Base-by-base conservation (phyloP, 306 rosid genomes). In the Prinsepia uniflora region DNA sequence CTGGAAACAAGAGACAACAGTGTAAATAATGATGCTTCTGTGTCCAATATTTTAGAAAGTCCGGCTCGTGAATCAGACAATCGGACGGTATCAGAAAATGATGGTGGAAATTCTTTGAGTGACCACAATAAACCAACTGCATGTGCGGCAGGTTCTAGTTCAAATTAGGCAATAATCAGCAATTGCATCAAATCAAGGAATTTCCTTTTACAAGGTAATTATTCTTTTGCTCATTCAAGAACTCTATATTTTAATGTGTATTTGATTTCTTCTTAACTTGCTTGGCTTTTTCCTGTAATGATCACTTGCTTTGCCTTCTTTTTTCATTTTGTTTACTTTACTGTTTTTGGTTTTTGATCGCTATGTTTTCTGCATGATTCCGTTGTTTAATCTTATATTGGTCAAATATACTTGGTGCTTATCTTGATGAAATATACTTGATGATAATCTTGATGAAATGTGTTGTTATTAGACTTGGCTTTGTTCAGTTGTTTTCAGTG, bases 71-170 rank as follows among this genome's bases (percentile, higher is more conserved):
- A 74, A 79, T 76, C 90, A 41, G 84, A 58, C 78, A 67, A 75
- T 22, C 84, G 43, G 66, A 79, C n/a, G 56, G 69, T 54, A 76
- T 40, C 92, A 45, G 90, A 83, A 63, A 48, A 79, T 54, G 80
- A 62, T 75, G 85, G 84, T 56, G 84, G 63, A 75, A 73, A 54
- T 78, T 69, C 61, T 61, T 73, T 73, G 75, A 72, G 82, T 54
- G 86, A 85, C 77, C 42, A 72, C n/a, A 79, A 76, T 65, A 67
- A 78, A 14, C 81, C 78, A 73, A 69, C 84, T 61, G 72, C 89
- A 19, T 78, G 88, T 59, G 81, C 91, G 57, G 81, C 96, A 43
- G 92, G 92, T 61, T 93, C 98, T 77, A 90, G 89, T 77, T 93
- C 96, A 63, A 87, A 71, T 79, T 90, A 88, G 82, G 83, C 67